Evolutionary conservation across 2,329 filamentous ascomycete species (phyloP).

Genomic region (Diaporthe vexans): DNA sequence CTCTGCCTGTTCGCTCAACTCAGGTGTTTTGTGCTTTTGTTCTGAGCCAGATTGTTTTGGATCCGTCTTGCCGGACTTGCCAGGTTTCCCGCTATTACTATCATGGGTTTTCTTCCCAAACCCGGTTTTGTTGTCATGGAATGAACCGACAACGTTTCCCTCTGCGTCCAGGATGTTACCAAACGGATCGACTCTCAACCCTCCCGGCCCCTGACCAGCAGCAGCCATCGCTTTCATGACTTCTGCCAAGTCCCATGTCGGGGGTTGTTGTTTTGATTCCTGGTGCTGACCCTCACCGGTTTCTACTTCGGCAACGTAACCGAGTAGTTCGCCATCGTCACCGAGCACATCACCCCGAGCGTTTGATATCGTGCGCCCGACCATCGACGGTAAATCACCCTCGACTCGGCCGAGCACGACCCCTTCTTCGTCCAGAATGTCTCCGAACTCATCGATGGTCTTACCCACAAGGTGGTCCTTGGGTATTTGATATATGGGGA

Average conservation of each 20-base stretch:
- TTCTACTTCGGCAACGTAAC: slow-evolving; percentile 60
- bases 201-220: slow-evolving; percentile 47
- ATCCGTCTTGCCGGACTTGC: slow-evolving; percentile 45
- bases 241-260: slow-evolving; percentile 51
- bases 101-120: slow-evolving; percentile 43
- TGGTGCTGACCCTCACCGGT: slow-evolving; percentile 43
- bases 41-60: slow-evolving; percentile 42
- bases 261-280: slow-evolving; percentile 45
- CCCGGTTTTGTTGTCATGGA: slow-evolving; percentile 59
- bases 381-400: slow-evolving; percentile 68
- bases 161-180: slow-evolving; percentile 62
- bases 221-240: slow-evolving; percentile 47
- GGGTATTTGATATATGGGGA: slow-evolving; percentile 48
- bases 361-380: slow-evolving; percentile 61
- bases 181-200: slow-evolving; percentile 58
- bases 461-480: slow-evolving; percentile 59
- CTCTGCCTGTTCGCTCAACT: slow-evolving; percentile 47
- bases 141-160: slow-evolving; percentile 61
- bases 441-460: slow-evolving; percentile 67
- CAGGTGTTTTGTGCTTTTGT: slow-evolving; percentile 38
- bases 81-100: slow-evolving; percentile 41
- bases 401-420: slow-evolving; percentile 66
- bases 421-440: slow-evolving; percentile 64
- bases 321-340: slow-evolving; percentile 58
- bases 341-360: slow-evolving; percentile 61